A percentile compares a stretch with the other conserved stretches of the same genome.
These are phyloP conservation scores for Pyrenophora seminiperda DNA, from an alignment of 2,329 filamentous ascomycete genomes.

Conservation along the genomic window DNA sequence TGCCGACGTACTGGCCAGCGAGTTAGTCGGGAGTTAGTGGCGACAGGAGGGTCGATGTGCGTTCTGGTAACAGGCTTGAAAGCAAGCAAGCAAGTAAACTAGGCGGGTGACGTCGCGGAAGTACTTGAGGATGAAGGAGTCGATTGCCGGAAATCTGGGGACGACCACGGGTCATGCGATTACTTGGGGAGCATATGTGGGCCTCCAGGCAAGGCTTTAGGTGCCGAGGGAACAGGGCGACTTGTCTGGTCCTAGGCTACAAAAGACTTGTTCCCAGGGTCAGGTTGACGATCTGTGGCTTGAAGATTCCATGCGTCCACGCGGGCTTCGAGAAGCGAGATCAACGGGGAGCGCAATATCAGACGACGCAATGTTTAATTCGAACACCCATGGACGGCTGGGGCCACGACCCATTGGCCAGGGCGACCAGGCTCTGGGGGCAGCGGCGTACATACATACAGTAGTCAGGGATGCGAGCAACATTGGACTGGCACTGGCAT, in stretches of 20 bases:
- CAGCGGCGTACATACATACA: no score
- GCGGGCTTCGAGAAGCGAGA: slow-evolving; percentile 48
- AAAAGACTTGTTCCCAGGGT: slow-evolving; percentile 24
- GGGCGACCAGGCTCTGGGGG: slow-evolving; percentile 23
- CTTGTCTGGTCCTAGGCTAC: slow-evolving; percentile 33
- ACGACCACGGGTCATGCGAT: slow-evolving; percentile 42
- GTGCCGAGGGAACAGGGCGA: slow-evolving; percentile 40
- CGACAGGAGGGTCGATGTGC: neutral
- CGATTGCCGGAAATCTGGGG: slow-evolving; percentile 34
- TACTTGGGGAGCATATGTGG: slow-evolving; percentile 45
- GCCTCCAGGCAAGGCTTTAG: slow-evolving; percentile 40
- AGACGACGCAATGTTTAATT: slow-evolving; percentile 40
- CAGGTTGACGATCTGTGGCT: slow-evolving; percentile 44
- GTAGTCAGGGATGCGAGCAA: slow-evolving; percentile 11
- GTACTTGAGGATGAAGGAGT: slow-evolving; percentile 22
- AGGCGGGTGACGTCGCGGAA: slow-evolving; percentile 6
- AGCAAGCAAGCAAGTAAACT: slow-evolving; percentile 1
- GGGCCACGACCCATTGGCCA: slow-evolving; percentile 29
- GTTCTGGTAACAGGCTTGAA: neutral
- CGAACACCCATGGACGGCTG: slow-evolving; percentile 25
- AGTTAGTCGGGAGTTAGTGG: neutral
- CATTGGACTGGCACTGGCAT: no score
- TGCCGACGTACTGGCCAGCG: slow-evolving; percentile 8
- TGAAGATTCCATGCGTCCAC: slow-evolving; percentile 47
- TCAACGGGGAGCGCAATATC: slow-evolving; percentile 40